Conservation (phyloP, 1,284 basidiomycete species). For the Ganoderma meredithae region DNA sequence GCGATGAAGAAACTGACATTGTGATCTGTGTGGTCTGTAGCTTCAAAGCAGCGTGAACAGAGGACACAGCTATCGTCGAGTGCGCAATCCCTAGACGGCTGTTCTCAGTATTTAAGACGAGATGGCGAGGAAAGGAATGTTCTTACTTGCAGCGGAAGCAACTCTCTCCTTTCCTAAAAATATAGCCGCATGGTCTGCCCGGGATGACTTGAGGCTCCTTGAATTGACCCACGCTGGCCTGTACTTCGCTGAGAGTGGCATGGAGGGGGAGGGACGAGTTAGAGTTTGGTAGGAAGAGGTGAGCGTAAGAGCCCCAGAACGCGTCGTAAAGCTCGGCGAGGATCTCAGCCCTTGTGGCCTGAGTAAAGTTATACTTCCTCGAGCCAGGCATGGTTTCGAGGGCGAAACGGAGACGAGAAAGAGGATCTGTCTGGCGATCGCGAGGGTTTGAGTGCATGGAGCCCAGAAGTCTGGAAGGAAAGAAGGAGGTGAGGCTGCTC, state of each 20-base stretch:
- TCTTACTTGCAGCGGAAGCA: conserved; percentile 93
- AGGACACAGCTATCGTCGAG: conserved; percentile 89
- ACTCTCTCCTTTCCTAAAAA: conserved; percentile 86
- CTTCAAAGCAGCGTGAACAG: conserved; percentile 88
- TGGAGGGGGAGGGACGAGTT: conserved; percentile 67
- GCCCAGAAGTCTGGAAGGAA: conserved; percentile 55
- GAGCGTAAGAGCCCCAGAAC: conserved; percentile 78
- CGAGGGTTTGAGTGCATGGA: conserved; percentile 56
- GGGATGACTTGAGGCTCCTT: conserved; percentile 64
- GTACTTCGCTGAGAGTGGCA: conserved; percentile 70
- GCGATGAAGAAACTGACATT: conserved; percentile 92
- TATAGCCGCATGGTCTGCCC: conserved; percentile 76
- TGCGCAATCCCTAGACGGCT: conserved; percentile 75
- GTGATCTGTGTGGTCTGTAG: conserved; percentile 84
- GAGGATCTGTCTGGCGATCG: conserved; percentile 60
- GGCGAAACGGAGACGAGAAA: conserved; percentile 73
- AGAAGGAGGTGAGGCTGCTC: conserved; percentile 56
- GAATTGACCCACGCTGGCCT: conserved; percentile 62
- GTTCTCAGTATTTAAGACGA: conserved; percentile 7
- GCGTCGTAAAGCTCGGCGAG: conserved; percentile 80
- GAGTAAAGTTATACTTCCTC: conserved; percentile 77
- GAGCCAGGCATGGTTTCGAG: conserved; percentile 82
- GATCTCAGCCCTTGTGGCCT: conserved; percentile 75
- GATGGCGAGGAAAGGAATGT: not conserved
- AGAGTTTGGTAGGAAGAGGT: conserved; percentile 72